A percentile compares a stretch with the other conserved stretches of the same genome.
phyloP scores from a whole-genome alignment of 78 protist genomes.

The Dictyostelium capitatum region DNA sequence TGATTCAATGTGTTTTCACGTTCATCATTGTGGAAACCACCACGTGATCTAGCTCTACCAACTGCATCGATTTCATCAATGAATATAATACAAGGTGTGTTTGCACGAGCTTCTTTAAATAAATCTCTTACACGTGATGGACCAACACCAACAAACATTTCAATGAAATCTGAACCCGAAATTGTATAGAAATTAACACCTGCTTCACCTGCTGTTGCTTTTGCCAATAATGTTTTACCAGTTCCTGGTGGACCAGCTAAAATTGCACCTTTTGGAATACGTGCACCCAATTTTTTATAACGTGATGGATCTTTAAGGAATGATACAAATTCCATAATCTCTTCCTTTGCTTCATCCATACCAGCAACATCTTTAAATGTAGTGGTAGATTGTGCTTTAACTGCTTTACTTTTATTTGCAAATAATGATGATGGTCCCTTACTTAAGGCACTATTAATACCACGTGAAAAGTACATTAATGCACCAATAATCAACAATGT shows the following conservation, averaged over 20 bases:
- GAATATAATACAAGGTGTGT: constrained; percentile 93
- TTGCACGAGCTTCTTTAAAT: constrained; percentile 80
- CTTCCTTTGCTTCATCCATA: constrained; percentile 93
- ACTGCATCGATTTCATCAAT: constrained; percentile 96
- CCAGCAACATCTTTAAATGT: constrained; percentile 93
- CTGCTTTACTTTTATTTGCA: constrained; percentile 4
- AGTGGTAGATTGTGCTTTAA: constrained; percentile 39
- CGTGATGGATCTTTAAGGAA: constrained; percentile 91
- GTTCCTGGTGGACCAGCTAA: constrained; percentile 97
- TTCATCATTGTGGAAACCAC: constrained; percentile 81
- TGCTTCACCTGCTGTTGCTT: constrained; percentile 89
- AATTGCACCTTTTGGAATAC: constrained; percentile 92
- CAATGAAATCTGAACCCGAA: constrained; percentile 95
- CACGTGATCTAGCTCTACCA: constrained; percentile 84
- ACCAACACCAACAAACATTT: constrained; percentile 97
- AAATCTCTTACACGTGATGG: constrained; percentile 90
- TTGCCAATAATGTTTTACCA: constrained; percentile 86
- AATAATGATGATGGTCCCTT: constrained; percentile 8
- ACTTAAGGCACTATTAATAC: neutral
- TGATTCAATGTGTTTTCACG: constrained; percentile 97
- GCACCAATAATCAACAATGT: constrained; percentile 33
- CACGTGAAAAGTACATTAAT: constrained; percentile 24
- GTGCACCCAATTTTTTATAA: constrained; percentile 91
- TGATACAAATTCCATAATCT: constrained; percentile 94
- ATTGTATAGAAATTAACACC: constrained; percentile 92